Evolutionary conservation across 2,329 filamentous ascomycete species (phyloP), one percentile per base, ranked within the genome.

Genomic region (Ceratocystis harringtonii): DNA sequence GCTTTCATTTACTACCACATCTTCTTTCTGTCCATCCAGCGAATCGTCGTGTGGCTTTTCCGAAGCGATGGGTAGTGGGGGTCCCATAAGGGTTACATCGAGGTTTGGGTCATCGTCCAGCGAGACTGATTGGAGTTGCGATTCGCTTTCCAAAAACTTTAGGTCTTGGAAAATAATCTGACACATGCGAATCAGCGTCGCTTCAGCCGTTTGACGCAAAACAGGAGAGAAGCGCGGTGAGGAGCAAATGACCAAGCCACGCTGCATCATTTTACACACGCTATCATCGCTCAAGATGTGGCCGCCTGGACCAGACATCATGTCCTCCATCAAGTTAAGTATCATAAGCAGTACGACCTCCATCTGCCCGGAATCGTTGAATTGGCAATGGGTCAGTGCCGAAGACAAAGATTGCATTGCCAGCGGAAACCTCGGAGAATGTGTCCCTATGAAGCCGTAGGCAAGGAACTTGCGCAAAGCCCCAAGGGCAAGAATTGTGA

Each of bases 201-300:
- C 94, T 75, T 99, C 94, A 1, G 94, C 94, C 22, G 92, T 95
- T 69, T 92, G 83, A 69, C 92, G 85, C 65, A 99, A 78, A 3
- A 97, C 85, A 71, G 96, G 92, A 8, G 92, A 96, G 68, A 97
- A 85, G 65, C 92, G 85, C 65, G 89, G 84, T 72, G 97, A 92
- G 69, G 92, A 99, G 78, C 94, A 99, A 79, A 99, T 97, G 72
- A 91, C 96, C 69, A 99, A 76, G 1, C 92, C 94, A 1, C 91
- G 92, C 74, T 96, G 94, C 92, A 99, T 97, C 91, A 99, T 97
- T 74, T 96, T 91, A 73, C 95, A 99, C 10, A 99, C 91, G 72
- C 92, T 97, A 77, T 97, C 92, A 71, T 99, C 94, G 67, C 92
- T 95, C n/a, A 99, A 79, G 10, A 97, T 84, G 69, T 95, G 88